These are phyloP conservation scores for Manihot esculenta DNA, from an alignment of 441 rosid genomes.

Conservation along the genomic window DNA sequence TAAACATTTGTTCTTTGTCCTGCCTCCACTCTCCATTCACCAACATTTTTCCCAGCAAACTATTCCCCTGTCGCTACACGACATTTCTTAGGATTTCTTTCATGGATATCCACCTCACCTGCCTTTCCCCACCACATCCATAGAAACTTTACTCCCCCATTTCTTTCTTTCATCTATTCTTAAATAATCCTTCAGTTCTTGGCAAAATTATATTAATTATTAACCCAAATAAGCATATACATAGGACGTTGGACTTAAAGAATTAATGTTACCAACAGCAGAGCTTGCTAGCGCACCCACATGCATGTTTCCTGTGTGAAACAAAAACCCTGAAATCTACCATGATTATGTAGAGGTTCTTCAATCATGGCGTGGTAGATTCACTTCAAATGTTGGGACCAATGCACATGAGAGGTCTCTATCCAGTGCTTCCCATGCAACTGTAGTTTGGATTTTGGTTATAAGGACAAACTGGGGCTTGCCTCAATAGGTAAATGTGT, in stretches of 20 bases:
- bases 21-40: slow-evolving; percentile 18
- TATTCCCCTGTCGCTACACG: slow-evolving; percentile 21
- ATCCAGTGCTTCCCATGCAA: slow-evolving; percentile 24
- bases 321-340: slow-evolving; percentile 3
- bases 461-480: slow-evolving; percentile 22
- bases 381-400: slow-evolving; percentile 29
- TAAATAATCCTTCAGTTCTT: too few species aligned
- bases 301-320: not conserved
- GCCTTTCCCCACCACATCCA: not conserved
- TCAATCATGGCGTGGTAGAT: slow-evolving; percentile 27
- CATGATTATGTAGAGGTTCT: slow-evolving; percentile 10
- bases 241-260: not conserved
- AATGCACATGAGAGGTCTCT: slow-evolving; percentile 33
- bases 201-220: too few species aligned
- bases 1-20: slow-evolving; percentile 43
- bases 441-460: slow-evolving; percentile 11
- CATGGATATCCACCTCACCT: slow-evolving; percentile 19
- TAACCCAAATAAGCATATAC: not conserved
- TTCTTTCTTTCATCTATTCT: not conserved
- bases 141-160: not conserved
- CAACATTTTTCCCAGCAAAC: not conserved
- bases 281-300: not conserved
- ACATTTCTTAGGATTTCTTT: slow-evolving; percentile 26
- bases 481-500: slow-evolving; percentile 24
- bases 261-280: not conserved